phyloP scores from a whole-genome alignment of 257 asterid genomes.

The Linaria vulgaris region DNA sequence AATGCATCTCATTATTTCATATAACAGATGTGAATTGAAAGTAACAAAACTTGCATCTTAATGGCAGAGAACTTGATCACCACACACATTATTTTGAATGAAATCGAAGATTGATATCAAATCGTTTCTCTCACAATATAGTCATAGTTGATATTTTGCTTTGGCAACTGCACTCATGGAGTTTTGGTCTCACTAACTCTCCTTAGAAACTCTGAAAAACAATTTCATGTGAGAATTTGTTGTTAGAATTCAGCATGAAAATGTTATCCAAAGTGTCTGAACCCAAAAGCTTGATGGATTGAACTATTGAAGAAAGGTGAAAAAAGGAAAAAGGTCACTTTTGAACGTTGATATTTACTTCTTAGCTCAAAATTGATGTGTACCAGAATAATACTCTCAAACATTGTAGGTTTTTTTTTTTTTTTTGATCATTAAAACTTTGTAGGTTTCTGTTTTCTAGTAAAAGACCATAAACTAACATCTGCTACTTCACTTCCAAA shows the following conservation, averaged over 20 bases:
- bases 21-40: constrained; percentile 19
- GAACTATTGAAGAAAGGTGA: neutral
- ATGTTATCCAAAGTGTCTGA: too few relatives aligned
- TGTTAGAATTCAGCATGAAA: constrained; percentile 17
- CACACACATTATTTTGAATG: neutral
- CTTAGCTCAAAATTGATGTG: neutral
- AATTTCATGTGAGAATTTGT: neutral
- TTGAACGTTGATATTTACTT: neutral
- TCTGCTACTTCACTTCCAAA: too few relatives aligned
- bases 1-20: constrained; percentile 41
- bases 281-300: neutral
- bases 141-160: constrained; percentile 35
- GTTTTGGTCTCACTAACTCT: constrained; percentile 26
- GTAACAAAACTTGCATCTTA: neutral
- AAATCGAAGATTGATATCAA: constrained; percentile 3
- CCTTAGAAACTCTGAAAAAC: constrained; percentile 34
- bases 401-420: neutral
- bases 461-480: neutral
- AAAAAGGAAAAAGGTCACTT: neutral
- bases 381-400: neutral
- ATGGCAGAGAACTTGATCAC: constrained; percentile 7
- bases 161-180: constrained; percentile 30
- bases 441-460: neutral
- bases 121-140: neutral
- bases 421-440: too few relatives aligned